These are phyloP conservation scores for Lachnellula occidentalis DNA, from an alignment of 2,329 filamentous ascomycete genomes.

Conservation along the genomic window DNA sequence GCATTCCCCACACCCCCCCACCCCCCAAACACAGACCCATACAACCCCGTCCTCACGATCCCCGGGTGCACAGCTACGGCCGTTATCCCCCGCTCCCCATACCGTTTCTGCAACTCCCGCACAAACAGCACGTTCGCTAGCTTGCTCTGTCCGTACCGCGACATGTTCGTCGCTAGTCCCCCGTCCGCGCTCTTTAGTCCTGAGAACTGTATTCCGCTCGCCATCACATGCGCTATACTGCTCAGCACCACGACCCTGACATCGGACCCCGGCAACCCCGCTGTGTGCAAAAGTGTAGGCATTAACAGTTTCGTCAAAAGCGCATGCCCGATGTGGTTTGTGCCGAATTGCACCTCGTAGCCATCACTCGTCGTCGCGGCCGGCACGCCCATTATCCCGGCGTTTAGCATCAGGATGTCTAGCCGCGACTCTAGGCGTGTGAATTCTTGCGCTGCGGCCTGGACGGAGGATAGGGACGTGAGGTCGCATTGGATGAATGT, in stretches of 20 bases:
- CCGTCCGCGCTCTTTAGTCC: constrained; percentile 29
- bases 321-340: constrained; percentile 45
- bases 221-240: background rate
- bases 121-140: constrained; percentile 43
- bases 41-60: constrained; percentile 26
- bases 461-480: constrained; percentile 39
- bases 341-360: constrained; percentile 45
- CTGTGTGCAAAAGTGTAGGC: constrained; percentile 29
- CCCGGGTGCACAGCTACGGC: constrained; percentile 38
- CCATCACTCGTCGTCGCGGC: constrained; percentile 38
- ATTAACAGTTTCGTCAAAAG: constrained; percentile 37
- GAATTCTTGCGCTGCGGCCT: constrained; percentile 36
- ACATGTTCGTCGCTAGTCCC: background rate
- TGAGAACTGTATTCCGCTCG: constrained; percentile 28
- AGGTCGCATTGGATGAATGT: constrained; percentile 34
- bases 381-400: constrained; percentile 39
- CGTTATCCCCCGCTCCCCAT: constrained; percentile 31
- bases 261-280: constrained; percentile 11
- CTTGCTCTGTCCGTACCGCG: constrained; percentile 41
- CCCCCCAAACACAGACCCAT: background rate
- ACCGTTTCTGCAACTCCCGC: constrained; percentile 34
- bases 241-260: constrained; percentile 16
- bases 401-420: constrained; percentile 43
- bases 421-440: constrained; percentile 31
- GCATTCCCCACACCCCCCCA: constrained; percentile 15